These are phyloP conservation scores for Chrysoporthe puriensis DNA, from an alignment of 2,329 filamentous ascomycete genomes.

Conservation along the genomic window DNA sequence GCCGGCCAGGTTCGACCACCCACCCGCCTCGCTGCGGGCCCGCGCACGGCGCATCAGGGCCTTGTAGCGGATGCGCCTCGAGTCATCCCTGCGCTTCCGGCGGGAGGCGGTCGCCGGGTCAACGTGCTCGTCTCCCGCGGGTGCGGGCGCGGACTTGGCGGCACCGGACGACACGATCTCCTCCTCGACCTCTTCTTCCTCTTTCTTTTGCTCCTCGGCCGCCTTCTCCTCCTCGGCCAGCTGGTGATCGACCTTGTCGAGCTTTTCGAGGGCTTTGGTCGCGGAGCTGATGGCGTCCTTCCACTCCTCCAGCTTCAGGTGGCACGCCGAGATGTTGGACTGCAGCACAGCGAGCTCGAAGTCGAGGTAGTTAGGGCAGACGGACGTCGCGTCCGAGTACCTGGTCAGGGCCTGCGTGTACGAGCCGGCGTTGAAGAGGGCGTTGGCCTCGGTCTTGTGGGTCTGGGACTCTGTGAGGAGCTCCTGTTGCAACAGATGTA, in stretches of 20 bases:
- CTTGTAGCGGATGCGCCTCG: slow-evolving; percentile 79
- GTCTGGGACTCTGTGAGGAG: slow-evolving; percentile 73
- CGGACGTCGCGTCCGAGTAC: slow-evolving; percentile 79
- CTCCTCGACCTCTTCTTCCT: slow-evolving; percentile 54
- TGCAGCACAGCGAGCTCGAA: slow-evolving; percentile 86
- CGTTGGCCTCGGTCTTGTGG: slow-evolving; percentile 77
- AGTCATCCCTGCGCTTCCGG: slow-evolving; percentile 58
- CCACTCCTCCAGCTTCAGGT: slow-evolving; percentile 85
- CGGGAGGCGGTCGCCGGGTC: slow-evolving; percentile 36
- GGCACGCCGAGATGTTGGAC: slow-evolving; percentile 87
- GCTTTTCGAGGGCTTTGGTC: slow-evolving; percentile 69
- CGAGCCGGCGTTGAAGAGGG: slow-evolving; percentile 72
- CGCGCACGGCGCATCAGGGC: slow-evolving; percentile 79
- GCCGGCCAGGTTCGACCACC: slow-evolving; percentile 79
- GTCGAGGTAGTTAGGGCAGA: slow-evolving; percentile 82
- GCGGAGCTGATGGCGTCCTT: slow-evolving; percentile 78
- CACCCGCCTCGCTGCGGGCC: slow-evolving; percentile 70
- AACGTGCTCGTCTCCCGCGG: slow-evolving; percentile 33
- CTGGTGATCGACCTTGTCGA: slow-evolving; percentile 62
- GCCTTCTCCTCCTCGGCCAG: slow-evolving; percentile 39
- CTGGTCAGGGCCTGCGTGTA: slow-evolving; percentile 79
- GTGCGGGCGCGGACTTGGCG: slow-evolving; percentile 49
- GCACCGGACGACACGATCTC: slow-evolving; percentile 65
- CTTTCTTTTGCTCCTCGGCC: slow-evolving; percentile 44
- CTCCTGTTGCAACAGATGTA: slow-evolving; percentile 45